These are phyloP conservation scores for Chlorella sp. DNA, from an alignment of 139 green algal species.

Conservation along the genomic window DNA sequence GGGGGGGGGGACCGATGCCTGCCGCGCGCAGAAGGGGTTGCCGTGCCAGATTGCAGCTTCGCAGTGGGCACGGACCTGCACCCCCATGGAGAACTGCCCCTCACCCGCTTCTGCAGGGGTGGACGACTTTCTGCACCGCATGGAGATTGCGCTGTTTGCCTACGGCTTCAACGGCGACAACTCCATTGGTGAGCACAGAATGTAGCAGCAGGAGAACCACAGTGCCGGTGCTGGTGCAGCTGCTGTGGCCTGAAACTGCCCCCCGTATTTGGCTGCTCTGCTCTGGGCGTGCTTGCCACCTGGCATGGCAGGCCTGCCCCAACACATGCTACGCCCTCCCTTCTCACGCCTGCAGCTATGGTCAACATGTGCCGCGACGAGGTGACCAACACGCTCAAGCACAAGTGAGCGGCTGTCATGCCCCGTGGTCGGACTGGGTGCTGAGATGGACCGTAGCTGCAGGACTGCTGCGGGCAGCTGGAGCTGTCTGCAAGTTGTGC, in stretches of 20 bases:
- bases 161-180: conserved; percentile 87
- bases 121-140: conserved; percentile 84
- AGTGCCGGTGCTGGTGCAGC: not conserved
- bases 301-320: no score
- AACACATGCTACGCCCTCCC: no score
- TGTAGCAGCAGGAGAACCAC: not conserved
- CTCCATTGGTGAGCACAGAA: conserved; percentile 66
- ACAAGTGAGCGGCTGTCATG: conserved; percentile 49
- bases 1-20: no score
- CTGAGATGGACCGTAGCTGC: not conserved
- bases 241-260: not conserved
- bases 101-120: conserved; percentile 37
- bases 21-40: no score
- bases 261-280: no score
- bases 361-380: conserved; percentile 91
- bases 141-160: conserved; percentile 75
- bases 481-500: no score
- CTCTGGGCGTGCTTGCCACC: not conserved
- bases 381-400: conserved; percentile 73
- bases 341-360: conserved; percentile 54
- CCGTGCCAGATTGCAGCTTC: no score
- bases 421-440: not conserved
- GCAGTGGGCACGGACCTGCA: no score
- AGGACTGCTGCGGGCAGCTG: no score
- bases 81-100: no score